phyloP scores from a whole-genome alignment of 2,329 filamentous ascomycete species.

The Trichoderma sp. region DNA sequence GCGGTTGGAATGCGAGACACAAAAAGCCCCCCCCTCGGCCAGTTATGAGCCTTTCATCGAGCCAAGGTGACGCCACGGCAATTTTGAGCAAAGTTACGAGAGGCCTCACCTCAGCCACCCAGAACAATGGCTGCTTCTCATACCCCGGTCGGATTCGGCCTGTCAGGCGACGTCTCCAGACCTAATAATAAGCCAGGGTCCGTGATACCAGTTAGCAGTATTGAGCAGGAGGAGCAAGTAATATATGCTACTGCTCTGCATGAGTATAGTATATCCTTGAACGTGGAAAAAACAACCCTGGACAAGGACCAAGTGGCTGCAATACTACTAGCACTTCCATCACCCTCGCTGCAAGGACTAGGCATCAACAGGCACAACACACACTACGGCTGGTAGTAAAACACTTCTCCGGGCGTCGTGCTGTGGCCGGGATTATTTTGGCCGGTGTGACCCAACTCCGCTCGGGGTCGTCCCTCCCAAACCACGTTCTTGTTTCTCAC shows the following conservation, averaged over 20 bases:
- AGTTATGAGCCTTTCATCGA: not conserved
- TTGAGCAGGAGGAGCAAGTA: not conserved
- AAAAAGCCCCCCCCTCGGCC: too few relatives aligned
- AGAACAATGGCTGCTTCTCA: not conserved
- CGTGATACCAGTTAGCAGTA: not conserved
- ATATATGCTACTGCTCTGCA: too few relatives aligned
- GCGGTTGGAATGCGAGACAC: not conserved
- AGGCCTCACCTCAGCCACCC: slow-evolving; percentile 12
- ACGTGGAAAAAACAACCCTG: too few relatives aligned
- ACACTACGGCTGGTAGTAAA: not conserved
- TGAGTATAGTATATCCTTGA: too few relatives aligned
- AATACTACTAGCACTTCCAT: too few relatives aligned
- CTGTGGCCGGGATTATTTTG: slow-evolving; percentile 4
- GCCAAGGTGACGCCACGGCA: not conserved
- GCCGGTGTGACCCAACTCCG: slow-evolving; percentile 13
- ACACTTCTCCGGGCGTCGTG: not conserved
- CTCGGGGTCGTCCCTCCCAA: not conserved
- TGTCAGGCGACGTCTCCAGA: not conserved
- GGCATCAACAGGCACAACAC: not conserved
- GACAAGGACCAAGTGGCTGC: not conserved
- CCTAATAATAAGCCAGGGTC: not conserved
- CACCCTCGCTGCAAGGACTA: not conserved
- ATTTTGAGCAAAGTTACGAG: not conserved
- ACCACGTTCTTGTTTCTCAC: not conserved
- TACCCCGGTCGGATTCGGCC: not conserved